These are phyloP conservation scores for Lycium barbarum DNA, from an alignment of 257 asterid genomes.

Conservation along the genomic window DNA sequence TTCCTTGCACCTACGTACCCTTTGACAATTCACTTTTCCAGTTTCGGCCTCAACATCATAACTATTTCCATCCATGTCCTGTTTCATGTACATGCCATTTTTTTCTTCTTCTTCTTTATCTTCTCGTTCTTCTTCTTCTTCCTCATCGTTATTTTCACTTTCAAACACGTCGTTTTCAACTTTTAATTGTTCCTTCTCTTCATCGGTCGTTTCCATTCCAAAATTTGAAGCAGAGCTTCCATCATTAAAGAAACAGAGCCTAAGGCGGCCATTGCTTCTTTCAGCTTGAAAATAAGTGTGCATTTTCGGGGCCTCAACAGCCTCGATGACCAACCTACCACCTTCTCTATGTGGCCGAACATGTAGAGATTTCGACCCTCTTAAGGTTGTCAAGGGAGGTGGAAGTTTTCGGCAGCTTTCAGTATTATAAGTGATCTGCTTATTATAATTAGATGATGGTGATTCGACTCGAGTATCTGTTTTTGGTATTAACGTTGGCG, in stretches of 20 bases:
- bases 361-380: conserved; percentile 59
- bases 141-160: conserved; percentile 36
- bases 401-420: conserved; percentile 53
- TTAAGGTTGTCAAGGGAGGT: conserved; percentile 80
- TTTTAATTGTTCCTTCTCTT: neutral
- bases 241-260: conserved; percentile 45
- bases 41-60: conserved; percentile 47
- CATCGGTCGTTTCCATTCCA: conserved; percentile 23
- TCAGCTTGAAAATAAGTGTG: conserved; percentile 66
- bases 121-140: conserved; percentile 29
- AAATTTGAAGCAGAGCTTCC: conserved; percentile 7
- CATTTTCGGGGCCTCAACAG: conserved; percentile 61
- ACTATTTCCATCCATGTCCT: conserved; percentile 44
- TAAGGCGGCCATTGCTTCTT: conserved; percentile 77
- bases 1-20: conserved; percentile 14
- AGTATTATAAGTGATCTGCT: neutral
- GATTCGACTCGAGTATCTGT: conserved; percentile 11
- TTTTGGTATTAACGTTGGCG: neutral
- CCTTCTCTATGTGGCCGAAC: conserved; percentile 62
- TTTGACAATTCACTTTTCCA: conserved; percentile 50
- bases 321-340: conserved; percentile 75
- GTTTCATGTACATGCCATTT: conserved; percentile 4
- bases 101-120: conserved; percentile 40
- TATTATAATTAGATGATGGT: neutral
- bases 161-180: conserved; percentile 27